These are phyloP conservation scores for Mycena chlorophos DNA, from an alignment of 768 basidiomycete species.

Conservation along the genomic window DNA sequence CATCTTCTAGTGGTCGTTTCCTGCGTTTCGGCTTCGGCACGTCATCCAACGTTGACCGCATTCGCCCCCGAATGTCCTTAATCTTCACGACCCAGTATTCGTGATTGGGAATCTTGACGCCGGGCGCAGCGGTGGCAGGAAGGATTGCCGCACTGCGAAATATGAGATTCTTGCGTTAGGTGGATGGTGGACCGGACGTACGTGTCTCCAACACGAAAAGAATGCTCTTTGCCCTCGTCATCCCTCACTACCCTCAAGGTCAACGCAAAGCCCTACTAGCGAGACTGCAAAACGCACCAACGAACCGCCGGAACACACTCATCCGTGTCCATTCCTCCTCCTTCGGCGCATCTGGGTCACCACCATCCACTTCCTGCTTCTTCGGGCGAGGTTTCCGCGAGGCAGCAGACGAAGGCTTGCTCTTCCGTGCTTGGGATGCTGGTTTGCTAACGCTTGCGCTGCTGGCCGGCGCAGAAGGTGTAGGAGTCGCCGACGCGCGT, in stretches of 20 bases:
- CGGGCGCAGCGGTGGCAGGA: background rate
- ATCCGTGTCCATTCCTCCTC: constrained; percentile 8
- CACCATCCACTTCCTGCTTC: background rate
- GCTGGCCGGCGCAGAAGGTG: no score
- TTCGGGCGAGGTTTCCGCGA: background rate
- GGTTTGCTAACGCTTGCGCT: no score
- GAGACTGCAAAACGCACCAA: background rate
- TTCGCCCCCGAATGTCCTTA: background rate
- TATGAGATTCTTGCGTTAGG: background rate
- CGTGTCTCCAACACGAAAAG: constrained; percentile 9
- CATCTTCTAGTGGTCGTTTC: background rate
- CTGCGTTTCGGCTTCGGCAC: background rate
- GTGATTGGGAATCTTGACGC: background rate
- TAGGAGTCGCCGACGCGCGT: no score
- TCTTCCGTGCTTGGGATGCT: background rate
- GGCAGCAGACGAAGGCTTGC: background rate
- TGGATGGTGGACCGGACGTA: background rate
- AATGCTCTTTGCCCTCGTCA: background rate
- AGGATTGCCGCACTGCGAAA: constrained; percentile 8
- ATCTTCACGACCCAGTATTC: constrained; percentile 13
- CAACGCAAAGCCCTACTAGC: background rate
- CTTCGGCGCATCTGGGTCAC: background rate
- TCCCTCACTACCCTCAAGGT: constrained; percentile 10
- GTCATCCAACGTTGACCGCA: background rate
- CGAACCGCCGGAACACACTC: constrained; percentile 2